phyloP scores from a whole-genome alignment of 2,329 filamentous ascomycete species.

The Aspergillus ruber region DNA sequence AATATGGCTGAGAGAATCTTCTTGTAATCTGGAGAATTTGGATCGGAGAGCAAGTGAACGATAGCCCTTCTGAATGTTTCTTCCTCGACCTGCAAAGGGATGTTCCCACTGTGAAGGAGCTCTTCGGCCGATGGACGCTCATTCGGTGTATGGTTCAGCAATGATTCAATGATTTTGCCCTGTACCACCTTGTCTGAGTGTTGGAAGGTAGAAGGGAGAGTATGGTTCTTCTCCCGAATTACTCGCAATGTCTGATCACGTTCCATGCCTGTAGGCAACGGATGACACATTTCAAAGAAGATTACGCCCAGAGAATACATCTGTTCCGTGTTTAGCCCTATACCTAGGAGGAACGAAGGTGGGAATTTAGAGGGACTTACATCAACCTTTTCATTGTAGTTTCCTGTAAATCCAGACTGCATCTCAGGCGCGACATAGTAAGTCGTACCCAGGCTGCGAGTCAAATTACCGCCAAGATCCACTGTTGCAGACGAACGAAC shows the following conservation, averaged over 20 bases:
- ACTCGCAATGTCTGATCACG: conserved; percentile 59
- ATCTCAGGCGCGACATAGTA: conserved; percentile 94
- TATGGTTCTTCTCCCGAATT: conserved; percentile 61
- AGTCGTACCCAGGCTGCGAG: conserved; percentile 64
- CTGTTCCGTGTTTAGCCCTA: conserved; percentile 19
- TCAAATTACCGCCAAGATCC: conserved; percentile 36
- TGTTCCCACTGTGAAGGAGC: conserved; percentile 74
- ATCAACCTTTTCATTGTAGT: conserved; percentile 91
- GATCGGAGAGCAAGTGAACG: conserved; percentile 67
- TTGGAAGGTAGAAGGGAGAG: conserved; percentile 67
- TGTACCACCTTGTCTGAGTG: conserved; percentile 62
- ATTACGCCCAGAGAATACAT: conserved; percentile 98
- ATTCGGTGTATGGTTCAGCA: conserved; percentile 76
- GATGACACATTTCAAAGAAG: conserved; percentile 92
- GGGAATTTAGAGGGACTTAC: too few species aligned
- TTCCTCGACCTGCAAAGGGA: conserved; percentile 88
- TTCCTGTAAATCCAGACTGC: conserved; percentile 63
- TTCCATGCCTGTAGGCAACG: conserved; percentile 57
- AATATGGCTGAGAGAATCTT: conserved; percentile 87
- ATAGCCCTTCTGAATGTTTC: conserved; percentile 81
- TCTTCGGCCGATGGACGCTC: conserved; percentile 77
- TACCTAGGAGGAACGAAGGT: too few species aligned
- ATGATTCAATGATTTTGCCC: conserved; percentile 67
- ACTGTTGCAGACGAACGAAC: conserved; percentile 31
- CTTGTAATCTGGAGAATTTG: conserved; percentile 78